These are phyloP conservation scores for Saturnispora saitoi DNA, from an alignment of 805 yeast species.

Conservation along the genomic window DNA sequence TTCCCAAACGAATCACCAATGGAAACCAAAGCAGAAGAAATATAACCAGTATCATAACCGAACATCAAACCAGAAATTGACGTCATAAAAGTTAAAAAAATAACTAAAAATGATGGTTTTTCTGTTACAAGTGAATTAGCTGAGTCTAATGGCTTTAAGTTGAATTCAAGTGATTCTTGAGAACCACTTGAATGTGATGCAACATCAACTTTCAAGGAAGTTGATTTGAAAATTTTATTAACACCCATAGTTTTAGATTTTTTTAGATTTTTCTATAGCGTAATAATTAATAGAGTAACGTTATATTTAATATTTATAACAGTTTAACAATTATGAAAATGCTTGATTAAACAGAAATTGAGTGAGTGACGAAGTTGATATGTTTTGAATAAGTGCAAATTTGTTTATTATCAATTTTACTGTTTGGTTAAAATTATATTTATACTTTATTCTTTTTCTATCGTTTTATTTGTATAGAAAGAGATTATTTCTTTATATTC, in stretches of 20 bases:
- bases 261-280: no score
- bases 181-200: conserved; percentile 6
- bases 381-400: no score
- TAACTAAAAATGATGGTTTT: conserved; percentile 53
- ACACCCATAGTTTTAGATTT: not conserved
- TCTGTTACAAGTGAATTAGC: conserved; percentile 34
- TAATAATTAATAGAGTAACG: no score
- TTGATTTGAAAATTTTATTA: not conserved
- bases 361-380: no score
- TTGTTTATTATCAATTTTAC: no score
- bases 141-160: conserved; percentile 7
- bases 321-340: no score
- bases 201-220: not conserved
- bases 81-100: conserved; percentile 62
- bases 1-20: conserved; percentile 69
- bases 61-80: conserved; percentile 94
- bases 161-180: not conserved
- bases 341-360: no score
- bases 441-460: no score
- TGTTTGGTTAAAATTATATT: no score
- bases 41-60: conserved; percentile 97
- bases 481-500: no score
- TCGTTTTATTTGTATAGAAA: no score
- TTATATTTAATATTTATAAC: no score
- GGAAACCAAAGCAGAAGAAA: conserved; percentile 85